Conservation (phyloP, 208 protist species). For the Crithidia bombi region DNA sequence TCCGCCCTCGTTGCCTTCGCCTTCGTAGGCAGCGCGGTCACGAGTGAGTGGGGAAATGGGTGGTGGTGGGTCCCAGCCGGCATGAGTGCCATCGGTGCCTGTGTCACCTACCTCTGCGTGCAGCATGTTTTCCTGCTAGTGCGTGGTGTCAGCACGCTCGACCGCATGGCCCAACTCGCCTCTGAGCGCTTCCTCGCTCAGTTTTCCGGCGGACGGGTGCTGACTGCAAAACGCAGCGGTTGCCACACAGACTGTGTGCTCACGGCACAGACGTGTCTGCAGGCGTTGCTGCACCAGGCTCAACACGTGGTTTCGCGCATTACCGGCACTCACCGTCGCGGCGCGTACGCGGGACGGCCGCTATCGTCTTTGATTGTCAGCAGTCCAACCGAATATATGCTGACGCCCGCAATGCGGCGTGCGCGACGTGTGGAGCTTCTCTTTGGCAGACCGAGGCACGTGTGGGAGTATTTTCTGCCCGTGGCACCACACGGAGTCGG, state of each 20-base stretch:
- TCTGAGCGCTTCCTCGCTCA: slow-evolving; percentile 34
- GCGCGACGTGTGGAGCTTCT: slow-evolving; percentile 25
- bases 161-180: slow-evolving; percentile 25
- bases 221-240: neutral
- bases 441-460: slow-evolving; percentile 25
- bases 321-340: neutral
- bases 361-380: neutral
- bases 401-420: slow-evolving; percentile 15
- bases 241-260: slow-evolving; percentile 16
- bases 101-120: slow-evolving; percentile 37
- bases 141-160: slow-evolving; percentile 59
- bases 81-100: slow-evolving; percentile 31
- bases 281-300: neutral
- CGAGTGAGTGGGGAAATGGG: slow-evolving; percentile 1
- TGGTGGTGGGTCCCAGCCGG: slow-evolving; percentile 41
- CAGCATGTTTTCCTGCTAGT: slow-evolving; percentile 51
- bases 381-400: neutral
- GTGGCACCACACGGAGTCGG: slow-evolving; percentile 4
- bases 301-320: neutral
- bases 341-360: no score
- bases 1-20: slow-evolving; percentile 23
- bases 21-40: slow-evolving; percentile 22
- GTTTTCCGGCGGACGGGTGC: neutral
- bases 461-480: slow-evolving; percentile 27
- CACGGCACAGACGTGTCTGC: neutral